Conservation (phyloP, 306 rosid genomes). For the Sophora flavescens region DNA sequence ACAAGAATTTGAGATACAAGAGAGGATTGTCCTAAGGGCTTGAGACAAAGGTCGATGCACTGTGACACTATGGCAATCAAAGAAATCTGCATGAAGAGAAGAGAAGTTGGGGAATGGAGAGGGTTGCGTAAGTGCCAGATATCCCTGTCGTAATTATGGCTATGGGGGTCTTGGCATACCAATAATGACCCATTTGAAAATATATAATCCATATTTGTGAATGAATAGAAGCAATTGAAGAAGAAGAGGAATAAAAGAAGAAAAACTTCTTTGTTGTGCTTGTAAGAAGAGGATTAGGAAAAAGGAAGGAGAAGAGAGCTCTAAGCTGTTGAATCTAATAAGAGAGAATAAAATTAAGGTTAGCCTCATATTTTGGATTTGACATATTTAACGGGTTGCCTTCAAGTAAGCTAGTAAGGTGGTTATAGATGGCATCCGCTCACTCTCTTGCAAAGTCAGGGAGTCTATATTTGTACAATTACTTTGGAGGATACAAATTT, state of each 20-base stretch:
- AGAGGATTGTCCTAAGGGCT: conserved; percentile 69
- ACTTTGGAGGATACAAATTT: conserved; percentile 26
- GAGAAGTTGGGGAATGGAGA: conserved; percentile 51
- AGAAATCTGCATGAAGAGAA: conserved; percentile 66
- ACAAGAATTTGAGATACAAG: conserved; percentile 77
- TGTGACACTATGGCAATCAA: conserved; percentile 49
- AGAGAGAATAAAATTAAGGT: conserved; percentile 40
- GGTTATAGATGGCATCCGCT: conserved; percentile 14
- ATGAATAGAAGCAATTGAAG: background rate
- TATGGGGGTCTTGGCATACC: conserved; percentile 56
- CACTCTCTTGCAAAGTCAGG: conserved; percentile 4
- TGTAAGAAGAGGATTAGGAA: background rate
- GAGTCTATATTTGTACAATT: conserved; percentile 16
- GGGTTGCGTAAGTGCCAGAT: conserved; percentile 49
- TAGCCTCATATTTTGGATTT: conserved; percentile 50
- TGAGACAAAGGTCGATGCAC: conserved; percentile 48
- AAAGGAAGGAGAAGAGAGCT: background rate
- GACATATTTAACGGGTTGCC: conserved; percentile 39
- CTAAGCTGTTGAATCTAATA: background rate
- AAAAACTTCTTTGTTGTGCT: background rate
- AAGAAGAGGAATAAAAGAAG: background rate
- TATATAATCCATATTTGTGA: background rate
- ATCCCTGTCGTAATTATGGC: background rate
- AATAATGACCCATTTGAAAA: conserved; percentile 33
- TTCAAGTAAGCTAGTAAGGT: conserved; percentile 49